A percentile compares a stretch with the other conserved stretches of the same genome.
Conservation (phyloP, 2,329 filamentous ascomycete species). For the Fusarium luffae region DNA sequence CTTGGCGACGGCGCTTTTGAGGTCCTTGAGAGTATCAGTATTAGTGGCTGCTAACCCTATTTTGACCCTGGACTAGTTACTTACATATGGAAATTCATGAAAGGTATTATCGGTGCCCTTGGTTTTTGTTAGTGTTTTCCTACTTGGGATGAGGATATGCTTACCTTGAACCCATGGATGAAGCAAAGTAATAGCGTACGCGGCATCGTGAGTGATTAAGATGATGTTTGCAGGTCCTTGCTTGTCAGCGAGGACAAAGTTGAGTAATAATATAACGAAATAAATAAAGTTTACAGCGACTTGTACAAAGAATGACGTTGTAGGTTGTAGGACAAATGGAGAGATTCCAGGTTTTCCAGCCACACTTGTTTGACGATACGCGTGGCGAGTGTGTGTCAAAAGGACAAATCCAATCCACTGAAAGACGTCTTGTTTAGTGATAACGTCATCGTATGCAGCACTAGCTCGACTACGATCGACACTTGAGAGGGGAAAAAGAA, state of each 20-base stretch:
- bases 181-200: slow-evolving; percentile 76
- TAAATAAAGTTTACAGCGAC: slow-evolving; percentile 12
- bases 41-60: neutral
- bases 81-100: slow-evolving; percentile 68
- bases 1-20: slow-evolving; percentile 67
- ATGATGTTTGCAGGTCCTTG: neutral
- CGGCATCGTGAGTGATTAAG: slow-evolving; percentile 48
- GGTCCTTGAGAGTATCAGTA: slow-evolving; percentile 54
- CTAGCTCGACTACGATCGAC: slow-evolving; percentile 19
- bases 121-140: neutral
- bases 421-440: neutral
- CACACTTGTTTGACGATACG: slow-evolving; percentile 28
- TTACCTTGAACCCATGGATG: slow-evolving; percentile 76
- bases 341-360: slow-evolving; percentile 43
- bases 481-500: neutral
- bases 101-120: slow-evolving; percentile 78
- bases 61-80: neutral
- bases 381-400: slow-evolving; percentile 34
- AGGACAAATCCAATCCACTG: slow-evolving; percentile 24
- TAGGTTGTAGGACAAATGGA: slow-evolving; percentile 2
- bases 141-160: accelerated
- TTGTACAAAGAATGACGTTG: slow-evolving; percentile 39
- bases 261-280: slow-evolving; percentile 12
- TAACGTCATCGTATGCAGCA: slow-evolving; percentile 38
- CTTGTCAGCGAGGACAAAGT: neutral